Conservation (phyloP, 2,329 filamentous ascomycete genomes). For the Didymella keratinophila region DNA sequence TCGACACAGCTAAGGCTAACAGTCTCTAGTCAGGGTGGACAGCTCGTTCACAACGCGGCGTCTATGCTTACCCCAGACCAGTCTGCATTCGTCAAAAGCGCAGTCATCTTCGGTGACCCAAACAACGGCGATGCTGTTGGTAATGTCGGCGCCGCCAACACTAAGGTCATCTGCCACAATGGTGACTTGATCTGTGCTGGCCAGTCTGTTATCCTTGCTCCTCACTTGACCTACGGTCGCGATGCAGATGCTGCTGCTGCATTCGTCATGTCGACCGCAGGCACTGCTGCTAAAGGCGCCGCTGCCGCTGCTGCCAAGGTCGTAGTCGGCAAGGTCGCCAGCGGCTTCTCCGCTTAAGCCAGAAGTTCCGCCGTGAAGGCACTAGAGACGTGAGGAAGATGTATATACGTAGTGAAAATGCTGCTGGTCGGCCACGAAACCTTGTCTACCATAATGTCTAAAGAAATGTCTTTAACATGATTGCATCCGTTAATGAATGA, state of each 20-base stretch:
- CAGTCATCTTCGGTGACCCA: slow-evolving; percentile 51
- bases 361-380: neutral
- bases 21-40: slow-evolving; percentile 47
- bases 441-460: slow-evolving; percentile 4
- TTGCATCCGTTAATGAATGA: slow-evolving; percentile 6
- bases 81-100: slow-evolving; percentile 34
- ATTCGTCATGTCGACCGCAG: slow-evolving; percentile 38
- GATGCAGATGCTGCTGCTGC: slow-evolving; percentile 44
- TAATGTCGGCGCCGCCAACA: slow-evolving; percentile 41
- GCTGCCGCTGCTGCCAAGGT: slow-evolving; percentile 18
- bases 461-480: neutral
- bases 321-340: slow-evolving; percentile 15
- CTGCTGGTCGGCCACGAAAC: slow-evolving; percentile 17
- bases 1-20: neutral
- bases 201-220: slow-evolving; percentile 38
- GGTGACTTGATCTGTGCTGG: slow-evolving; percentile 48
- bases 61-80: slow-evolving; percentile 36
- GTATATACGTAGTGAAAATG: slow-evolving; percentile 5
- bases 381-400: neutral
- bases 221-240: slow-evolving; percentile 46
- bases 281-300: slow-evolving; percentile 14
- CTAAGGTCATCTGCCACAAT: slow-evolving; percentile 46
- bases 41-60: slow-evolving; percentile 58
- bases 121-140: slow-evolving; percentile 46
- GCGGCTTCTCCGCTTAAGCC: slow-evolving; percentile 12